Percentiles rank a stretch among this genome's conserved stretches.
phyloP scores from a whole-genome alignment of 257 asterid species.

The Striga asiatica region DNA sequence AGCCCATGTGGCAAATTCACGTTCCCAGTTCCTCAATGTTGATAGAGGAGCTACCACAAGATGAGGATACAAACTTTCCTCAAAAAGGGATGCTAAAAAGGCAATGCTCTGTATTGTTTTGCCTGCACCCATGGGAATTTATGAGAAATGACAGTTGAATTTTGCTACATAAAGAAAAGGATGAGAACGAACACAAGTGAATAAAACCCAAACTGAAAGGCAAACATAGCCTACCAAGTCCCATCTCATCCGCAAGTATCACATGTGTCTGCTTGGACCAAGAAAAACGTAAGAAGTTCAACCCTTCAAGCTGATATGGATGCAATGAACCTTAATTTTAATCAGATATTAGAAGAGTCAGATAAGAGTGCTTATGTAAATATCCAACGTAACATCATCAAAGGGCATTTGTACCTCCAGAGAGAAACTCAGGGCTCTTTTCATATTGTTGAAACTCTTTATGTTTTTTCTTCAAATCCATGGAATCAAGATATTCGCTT shows the following conservation, averaged over 20 bases:
- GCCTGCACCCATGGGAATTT: slow-evolving; percentile 42
- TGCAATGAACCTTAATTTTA: slow-evolving; percentile 69
- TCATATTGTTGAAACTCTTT: slow-evolving; percentile 89
- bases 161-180: slow-evolving; percentile 13
- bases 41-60: slow-evolving; percentile 97
- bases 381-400: slow-evolving; percentile 9
- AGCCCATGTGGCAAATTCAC: slow-evolving; percentile 99
- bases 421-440: slow-evolving; percentile 78
- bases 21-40: slow-evolving; percentile 98
- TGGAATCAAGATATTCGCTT: slow-evolving; percentile 37
- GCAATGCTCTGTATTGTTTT: slow-evolving; percentile 99
- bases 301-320: slow-evolving; percentile 99
- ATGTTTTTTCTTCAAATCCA: slow-evolving; percentile 55
- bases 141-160: slow-evolving; percentile 6
- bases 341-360: slow-evolving; percentile 16
- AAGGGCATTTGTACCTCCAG: slow-evolving; percentile 53
- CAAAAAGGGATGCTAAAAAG: slow-evolving; percentile 84
- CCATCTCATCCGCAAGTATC: slow-evolving; percentile 99
- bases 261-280: slow-evolving; percentile 98
- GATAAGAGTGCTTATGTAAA: slow-evolving; percentile 8
- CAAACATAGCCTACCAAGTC: slow-evolving; percentile 63
- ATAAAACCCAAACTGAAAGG: slow-evolving; percentile 8
- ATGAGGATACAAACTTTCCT: slow-evolving; percentile 71
- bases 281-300: slow-evolving; percentile 92
- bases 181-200: background rate